Base-by-base conservation (phyloP, 176 grass and related monocot genomes). In the Zizania latifolia region DNA sequence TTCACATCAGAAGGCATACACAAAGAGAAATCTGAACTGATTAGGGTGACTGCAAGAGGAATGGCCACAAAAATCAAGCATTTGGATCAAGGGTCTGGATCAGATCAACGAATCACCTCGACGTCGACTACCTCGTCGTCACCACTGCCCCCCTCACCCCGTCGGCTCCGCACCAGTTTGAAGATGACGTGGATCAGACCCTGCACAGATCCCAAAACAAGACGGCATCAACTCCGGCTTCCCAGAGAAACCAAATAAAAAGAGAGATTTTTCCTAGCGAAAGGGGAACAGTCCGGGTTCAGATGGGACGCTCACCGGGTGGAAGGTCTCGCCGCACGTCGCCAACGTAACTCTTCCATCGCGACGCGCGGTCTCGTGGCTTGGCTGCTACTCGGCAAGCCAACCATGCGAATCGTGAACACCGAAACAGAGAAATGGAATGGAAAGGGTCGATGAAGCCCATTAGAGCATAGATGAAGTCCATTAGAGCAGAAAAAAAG, bases 141-240 rank as follows among this genome's bases (percentile, higher is more conserved):
- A 8, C 26, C 62, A 16, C 82, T 43, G 2, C 45, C 56, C 54
- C 50, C 85, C 31, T 86, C 85, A 8, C 56, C 34, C 46, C 71
- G 77, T 55, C 81, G 78, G 71, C 68, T 81, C 86, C 94, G 93
- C 71, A 93, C 88, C 40, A 92, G 60, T 81, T 98, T 98, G 78
- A 98, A 98, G 48, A 98, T 89, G 27, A 86, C 84, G 31, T 69
- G 81, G 76, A 98, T 79, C 55, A 98, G 88, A 32, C 92, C 82
- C 91, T 94, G 84, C 57, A 5, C 35, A 78, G 43, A 81, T 67
- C 51, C 28, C 58, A 39, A 37, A 71, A 2, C 14, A 74, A 8
- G 32, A n/a, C n/a, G 17, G 10, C 48, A 67, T 50, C 11, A 64
- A 10, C 2, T 55, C 22, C 50, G 45, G 53, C n/a, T n/a, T n/a